Base-by-base conservation (phyloP, 2,329 filamentous ascomycete species). In the Colletotrichum coccodes region DNA sequence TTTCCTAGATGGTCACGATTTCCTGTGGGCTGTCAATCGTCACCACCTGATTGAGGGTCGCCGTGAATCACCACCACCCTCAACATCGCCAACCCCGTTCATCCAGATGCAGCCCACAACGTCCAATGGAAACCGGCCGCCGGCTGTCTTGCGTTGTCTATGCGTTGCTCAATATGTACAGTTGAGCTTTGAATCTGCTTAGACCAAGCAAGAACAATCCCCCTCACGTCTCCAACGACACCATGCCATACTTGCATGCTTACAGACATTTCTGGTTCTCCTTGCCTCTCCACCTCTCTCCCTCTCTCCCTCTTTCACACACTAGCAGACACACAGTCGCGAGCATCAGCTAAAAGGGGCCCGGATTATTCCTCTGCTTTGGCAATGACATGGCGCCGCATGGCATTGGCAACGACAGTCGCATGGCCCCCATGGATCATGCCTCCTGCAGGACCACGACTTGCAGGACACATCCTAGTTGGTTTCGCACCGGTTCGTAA, bases 341-440 rank as follows among this genome's bases (percentile, higher is more conserved):
- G 7, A 6, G 16, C 26, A 47, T 21, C 32, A 30, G 36, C 59
- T 46, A 34, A 6, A 52, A 36, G 14, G 32, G 23, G 36, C n/a
- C 23, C 23, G 36, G 28, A 26, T 60, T 16, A 18, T 26, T 53
- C 34, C 26, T 40, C 26, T 38, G 16, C 21, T 63, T 60, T 44
- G 11, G 42, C 54, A 60, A 54, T 50, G 49, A 65, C 54, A 49
- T 60, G 54, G 54, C 49, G 36, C 34, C 54, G 64, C 60, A 68
- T 68, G 65, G 53, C 40, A 47, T 21, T 38, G 47, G 53, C 47
- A 40, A 47, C 23, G 38, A 28, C 34, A 34, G 46, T 64, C 54
- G 47, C 61, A 65, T 60, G 49, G 61, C 66, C 66, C n/a, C 56
- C 62, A 66, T 68, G 66, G 49, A 66, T 60, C 66, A 65, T 56